Conservation (phyloP, 2,329 filamentous ascomycete genomes). For the Coniochaeta ligniaria region DNA sequence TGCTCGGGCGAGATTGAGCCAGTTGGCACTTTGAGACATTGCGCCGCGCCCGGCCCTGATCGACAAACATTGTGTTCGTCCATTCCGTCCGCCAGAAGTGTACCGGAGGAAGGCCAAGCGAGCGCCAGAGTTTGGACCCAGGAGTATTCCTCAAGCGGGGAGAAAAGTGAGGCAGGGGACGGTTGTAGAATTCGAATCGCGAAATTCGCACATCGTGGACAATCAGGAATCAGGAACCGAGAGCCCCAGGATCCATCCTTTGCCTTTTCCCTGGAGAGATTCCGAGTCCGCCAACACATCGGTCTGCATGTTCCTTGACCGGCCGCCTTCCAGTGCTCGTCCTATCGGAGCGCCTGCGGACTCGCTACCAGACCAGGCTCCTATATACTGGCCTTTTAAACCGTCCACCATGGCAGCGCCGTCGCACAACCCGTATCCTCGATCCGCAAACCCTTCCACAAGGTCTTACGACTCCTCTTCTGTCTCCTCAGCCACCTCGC, state of each 20-base stretch:
- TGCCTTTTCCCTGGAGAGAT: neutral
- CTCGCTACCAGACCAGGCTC: conserved; percentile 25
- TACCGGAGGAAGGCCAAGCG: neutral
- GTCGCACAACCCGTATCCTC: conserved; percentile 50
- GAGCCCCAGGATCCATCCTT: neutral
- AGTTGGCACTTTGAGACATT: conserved; percentile 9
- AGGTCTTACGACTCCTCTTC: conserved; percentile 59
- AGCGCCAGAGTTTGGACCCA: neutral
- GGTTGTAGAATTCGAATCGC: neutral
- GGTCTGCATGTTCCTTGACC: conserved; percentile 32
- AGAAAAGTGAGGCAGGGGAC: neutral
- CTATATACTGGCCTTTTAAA: conserved; percentile 22
- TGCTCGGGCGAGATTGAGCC: conserved; percentile 11
- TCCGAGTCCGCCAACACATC: conserved; percentile 5
- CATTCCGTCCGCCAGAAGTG: neutral
- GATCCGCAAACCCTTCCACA: conserved; percentile 54
- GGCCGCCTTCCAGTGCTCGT: conserved; percentile 27
- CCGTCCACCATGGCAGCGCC: conserved; percentile 43
- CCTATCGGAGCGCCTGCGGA: conserved; percentile 30
- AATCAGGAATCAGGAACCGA: neutral
- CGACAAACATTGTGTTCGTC: conserved; percentile 6
- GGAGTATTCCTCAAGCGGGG: neutral
- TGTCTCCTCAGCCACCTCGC: conserved; percentile 55
- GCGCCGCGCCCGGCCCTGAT: conserved; percentile 10
- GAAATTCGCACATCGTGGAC: neutral